Conservation (phyloP, 2,329 filamentous ascomycete species). For the Neocucurbitaria cava region DNA sequence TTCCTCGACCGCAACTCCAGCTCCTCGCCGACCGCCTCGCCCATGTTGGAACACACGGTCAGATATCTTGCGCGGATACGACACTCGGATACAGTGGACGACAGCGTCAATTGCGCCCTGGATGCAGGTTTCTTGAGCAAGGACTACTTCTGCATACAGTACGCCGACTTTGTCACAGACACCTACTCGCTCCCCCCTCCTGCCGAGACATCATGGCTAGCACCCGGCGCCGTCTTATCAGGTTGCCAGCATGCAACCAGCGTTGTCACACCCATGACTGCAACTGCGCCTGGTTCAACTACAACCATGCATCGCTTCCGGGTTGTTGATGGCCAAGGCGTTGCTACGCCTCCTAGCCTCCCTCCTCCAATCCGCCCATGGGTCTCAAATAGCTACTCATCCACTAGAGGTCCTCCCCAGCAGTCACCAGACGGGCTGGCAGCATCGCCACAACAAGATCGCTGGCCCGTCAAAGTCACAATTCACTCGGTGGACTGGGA, state of each 20-base stretch:
- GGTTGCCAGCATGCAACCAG: conserved; percentile 66
- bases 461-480: conserved; percentile 72
- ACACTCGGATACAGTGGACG: conserved; percentile 60
- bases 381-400: conserved; percentile 44
- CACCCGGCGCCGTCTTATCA: conserved; percentile 65
- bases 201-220: conserved; percentile 66
- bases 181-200: conserved; percentile 59
- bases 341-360: conserved; percentile 23
- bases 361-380: conserved; percentile 46
- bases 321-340: background rate
- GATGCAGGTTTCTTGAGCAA: conserved; percentile 61
- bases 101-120: conserved; percentile 61
- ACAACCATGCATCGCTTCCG: conserved; percentile 19
- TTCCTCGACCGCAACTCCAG: conserved; percentile 35
- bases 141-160: conserved; percentile 60
- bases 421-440: conserved; percentile 27
- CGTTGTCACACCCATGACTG: conserved; percentile 31
- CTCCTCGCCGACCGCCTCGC: conserved; percentile 33
- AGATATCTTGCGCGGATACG: conserved; percentile 67
- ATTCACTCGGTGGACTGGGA: conserved; percentile 68
- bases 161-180: conserved; percentile 66
- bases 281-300: conserved; percentile 16
- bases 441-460: conserved; percentile 55
- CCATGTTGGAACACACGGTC: conserved; percentile 64
- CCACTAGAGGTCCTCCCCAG: conserved; percentile 30